Conservation (phyloP, 306 rosid species). For the Macrotyloma uniflorum region DNA sequence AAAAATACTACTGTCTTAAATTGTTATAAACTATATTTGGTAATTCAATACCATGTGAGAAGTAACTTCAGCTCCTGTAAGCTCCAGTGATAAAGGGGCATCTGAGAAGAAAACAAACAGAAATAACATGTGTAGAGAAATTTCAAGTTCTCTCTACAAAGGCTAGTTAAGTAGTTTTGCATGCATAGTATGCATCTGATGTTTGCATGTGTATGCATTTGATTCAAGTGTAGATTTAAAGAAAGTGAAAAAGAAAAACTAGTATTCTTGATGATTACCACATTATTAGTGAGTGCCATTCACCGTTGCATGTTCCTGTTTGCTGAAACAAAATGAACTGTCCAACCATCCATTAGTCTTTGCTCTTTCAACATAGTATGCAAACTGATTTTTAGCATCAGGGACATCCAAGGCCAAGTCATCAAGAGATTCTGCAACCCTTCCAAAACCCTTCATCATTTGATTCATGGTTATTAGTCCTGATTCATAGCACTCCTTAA, state of each 20-base stretch:
- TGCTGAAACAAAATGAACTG: constrained; percentile 48
- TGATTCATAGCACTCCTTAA: constrained; percentile 62
- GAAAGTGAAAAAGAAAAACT: constrained; percentile 11
- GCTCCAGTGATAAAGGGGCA: background rate
- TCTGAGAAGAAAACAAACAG: background rate
- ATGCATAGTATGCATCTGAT: background rate
- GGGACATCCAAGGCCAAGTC: constrained; percentile 82
- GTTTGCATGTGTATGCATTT: constrained; percentile 16
- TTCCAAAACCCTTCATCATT: constrained; percentile 69
- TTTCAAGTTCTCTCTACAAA: background rate
- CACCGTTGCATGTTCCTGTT: constrained; percentile 39
- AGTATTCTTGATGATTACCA: constrained; percentile 3
- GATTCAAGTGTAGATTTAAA: constrained; percentile 3
- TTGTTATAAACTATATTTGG: background rate
- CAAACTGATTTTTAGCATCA: constrained; percentile 62
- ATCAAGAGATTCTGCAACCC: constrained; percentile 70
- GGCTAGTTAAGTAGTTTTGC: constrained; percentile 8
- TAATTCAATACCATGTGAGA: background rate
- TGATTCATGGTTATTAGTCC: constrained; percentile 71
- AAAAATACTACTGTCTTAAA: background rate
- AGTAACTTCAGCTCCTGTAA: constrained; percentile 1
- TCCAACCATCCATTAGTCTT: constrained; percentile 71
- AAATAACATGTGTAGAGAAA: background rate
- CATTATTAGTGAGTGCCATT: constrained; percentile 47
- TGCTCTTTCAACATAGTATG: constrained; percentile 52